These are phyloP conservation scores for Hypoxylon sp. DNA, from an alignment of 2,329 filamentous ascomycete species.

Conservation along the genomic window DNA sequence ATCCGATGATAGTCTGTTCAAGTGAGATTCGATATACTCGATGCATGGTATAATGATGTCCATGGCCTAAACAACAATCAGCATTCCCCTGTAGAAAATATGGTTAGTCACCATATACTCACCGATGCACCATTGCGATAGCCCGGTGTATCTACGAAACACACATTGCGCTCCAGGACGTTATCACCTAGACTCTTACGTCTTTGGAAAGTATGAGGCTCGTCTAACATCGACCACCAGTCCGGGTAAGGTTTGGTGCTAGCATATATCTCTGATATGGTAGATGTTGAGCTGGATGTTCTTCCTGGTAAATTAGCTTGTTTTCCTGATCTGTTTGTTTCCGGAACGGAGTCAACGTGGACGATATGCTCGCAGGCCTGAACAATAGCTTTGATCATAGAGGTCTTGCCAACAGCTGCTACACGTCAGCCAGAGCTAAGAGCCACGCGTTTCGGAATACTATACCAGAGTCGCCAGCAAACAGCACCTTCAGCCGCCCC, in stretches of 20 bases:
- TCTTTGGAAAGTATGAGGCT: constrained; percentile 67
- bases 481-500: constrained; percentile 87
- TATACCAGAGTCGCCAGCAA: constrained; percentile 81
- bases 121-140: constrained; percentile 67
- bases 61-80: constrained; percentile 52
- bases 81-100: constrained; percentile 9
- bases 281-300: constrained; percentile 50
- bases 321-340: constrained; percentile 34
- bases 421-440: constrained; percentile 39
- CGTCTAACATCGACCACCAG: constrained; percentile 88
- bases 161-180: constrained; percentile 89
- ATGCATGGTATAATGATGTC: constrained; percentile 70
- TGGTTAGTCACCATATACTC: constrained; percentile 46
- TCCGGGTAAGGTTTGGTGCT: constrained; percentile 86
- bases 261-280: constrained; percentile 77
- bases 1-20: constrained; percentile 72
- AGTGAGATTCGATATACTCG: constrained; percentile 78
- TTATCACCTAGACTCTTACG: constrained; percentile 80
- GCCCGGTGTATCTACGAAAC: constrained; percentile 88
- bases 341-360: constrained; percentile 79
- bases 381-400: constrained; percentile 87
- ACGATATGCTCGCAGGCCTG: constrained; percentile 92
- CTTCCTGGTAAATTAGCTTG: constrained; percentile 38
- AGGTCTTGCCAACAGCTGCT: constrained; percentile 86
- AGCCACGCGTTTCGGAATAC: constrained; percentile 23